Evolutionary conservation across 805 yeast genomes (phyloP).

Genomic region (Lachancea sp.): DNA sequence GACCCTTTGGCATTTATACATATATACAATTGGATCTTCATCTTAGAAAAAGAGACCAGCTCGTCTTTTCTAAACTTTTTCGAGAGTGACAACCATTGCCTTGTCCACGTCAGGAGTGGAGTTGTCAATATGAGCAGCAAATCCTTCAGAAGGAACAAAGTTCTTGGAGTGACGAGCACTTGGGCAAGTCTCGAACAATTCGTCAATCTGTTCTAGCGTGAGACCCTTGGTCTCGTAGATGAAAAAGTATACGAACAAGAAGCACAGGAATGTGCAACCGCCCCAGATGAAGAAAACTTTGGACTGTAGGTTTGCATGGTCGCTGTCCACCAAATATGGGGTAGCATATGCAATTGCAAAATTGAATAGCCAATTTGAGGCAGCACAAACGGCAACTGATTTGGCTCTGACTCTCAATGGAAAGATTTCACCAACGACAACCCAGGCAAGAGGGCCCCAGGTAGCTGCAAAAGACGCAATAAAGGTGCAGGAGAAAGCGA

Average conservation of each 20-base stretch:
- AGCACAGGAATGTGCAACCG: slow-evolving; percentile 50
- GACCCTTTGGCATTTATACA: too few species aligned
- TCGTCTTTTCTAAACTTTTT: slow-evolving; percentile 9
- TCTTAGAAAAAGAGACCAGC: neutral
- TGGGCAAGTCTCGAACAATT: slow-evolving; percentile 17
- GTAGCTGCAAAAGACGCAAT: slow-evolving; percentile 70
- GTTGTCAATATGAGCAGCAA: neutral
- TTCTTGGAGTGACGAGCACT: slow-evolving; percentile 15
- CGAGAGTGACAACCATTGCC: slow-evolving; percentile 13
- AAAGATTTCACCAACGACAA: slow-evolving; percentile 61
- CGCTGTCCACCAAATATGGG: slow-evolving; percentile 45
- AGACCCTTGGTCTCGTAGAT: slow-evolving; percentile 78
- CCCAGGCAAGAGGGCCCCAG: slow-evolving; percentile 70
- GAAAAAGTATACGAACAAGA: slow-evolving; percentile 64
- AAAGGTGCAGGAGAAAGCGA: slow-evolving; percentile 54
- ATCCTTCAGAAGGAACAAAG: slow-evolving; percentile 13
- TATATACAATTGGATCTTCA: neutral
- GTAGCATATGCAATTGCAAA: slow-evolving; percentile 67
- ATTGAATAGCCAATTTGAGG: slow-evolving; percentile 63
- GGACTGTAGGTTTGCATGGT: slow-evolving; percentile 55
- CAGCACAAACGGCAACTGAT: slow-evolving; percentile 54
- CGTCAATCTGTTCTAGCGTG: slow-evolving; percentile 75
- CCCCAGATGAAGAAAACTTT: slow-evolving; percentile 61
- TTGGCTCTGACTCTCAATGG: slow-evolving; percentile 64
- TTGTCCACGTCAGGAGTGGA: slow-evolving; percentile 10